Conservation (phyloP, 1,284 basidiomycete genomes). For the Trichosporon inkin region DNA sequence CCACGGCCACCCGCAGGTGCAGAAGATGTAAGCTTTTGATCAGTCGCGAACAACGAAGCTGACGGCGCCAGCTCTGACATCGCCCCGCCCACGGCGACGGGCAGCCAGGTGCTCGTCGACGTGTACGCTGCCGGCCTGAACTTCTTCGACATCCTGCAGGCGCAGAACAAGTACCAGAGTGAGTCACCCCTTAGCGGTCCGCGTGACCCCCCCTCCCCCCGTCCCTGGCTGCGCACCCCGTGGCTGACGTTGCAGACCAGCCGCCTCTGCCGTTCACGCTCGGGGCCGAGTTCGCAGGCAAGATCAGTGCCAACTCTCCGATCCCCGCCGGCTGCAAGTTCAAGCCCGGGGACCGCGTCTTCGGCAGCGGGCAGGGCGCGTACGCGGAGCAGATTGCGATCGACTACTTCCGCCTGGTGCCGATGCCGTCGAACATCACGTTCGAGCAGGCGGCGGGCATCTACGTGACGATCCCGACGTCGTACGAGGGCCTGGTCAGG, state of each 20-base stretch:
- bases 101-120: slow-evolving; percentile 70
- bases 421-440: slow-evolving; percentile 61
- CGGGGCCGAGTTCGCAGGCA: slow-evolving; percentile 81
- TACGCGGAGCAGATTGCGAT: slow-evolving; percentile 69
- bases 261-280: slow-evolving; percentile 77
- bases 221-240: too few species aligned
- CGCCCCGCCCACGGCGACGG: slow-evolving; percentile 58
- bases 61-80: slow-evolving; percentile 49
- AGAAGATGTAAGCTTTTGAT: slow-evolving; percentile 53
- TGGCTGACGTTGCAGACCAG: slow-evolving; percentile 50
- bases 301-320: slow-evolving; percentile 65
- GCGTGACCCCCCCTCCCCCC: neutral
- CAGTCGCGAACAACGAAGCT: neutral
- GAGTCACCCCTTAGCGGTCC: slow-evolving; percentile 13
- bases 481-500: slow-evolving; percentile 76
- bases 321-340: slow-evolving; percentile 77
- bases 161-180: slow-evolving; percentile 80
- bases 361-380: slow-evolving; percentile 71
- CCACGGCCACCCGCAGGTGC: slow-evolving; percentile 68
- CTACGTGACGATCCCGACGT: slow-evolving; percentile 16
- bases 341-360: slow-evolving; percentile 79
- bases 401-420: slow-evolving; percentile 55
- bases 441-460: slow-evolving; percentile 60
- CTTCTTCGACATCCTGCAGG: slow-evolving; percentile 61
- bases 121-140: slow-evolving; percentile 56